Percentiles rank a stretch among this genome's conserved stretches.
These are phyloP conservation scores for Exophiala sp. DNA, from an alignment of 2,329 filamentous ascomycete genomes.

Conservation along the genomic window DNA sequence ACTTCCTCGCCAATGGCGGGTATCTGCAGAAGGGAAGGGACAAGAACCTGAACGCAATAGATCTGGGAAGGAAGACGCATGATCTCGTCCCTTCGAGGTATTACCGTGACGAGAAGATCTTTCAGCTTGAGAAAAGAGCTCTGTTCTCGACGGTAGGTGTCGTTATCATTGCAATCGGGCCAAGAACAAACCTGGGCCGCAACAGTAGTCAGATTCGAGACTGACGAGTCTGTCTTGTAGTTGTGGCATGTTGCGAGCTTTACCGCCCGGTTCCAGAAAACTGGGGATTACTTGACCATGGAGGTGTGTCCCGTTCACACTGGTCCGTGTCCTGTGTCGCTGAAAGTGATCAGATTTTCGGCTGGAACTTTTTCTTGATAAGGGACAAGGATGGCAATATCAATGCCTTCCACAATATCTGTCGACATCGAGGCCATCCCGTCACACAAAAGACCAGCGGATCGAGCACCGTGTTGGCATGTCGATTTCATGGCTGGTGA, in stretches of 20 bases:
- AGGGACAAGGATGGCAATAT: conserved; percentile 51
- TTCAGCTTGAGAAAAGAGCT: conserved; percentile 20
- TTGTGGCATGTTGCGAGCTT: conserved; percentile 24
- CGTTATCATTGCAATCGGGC: not conserved
- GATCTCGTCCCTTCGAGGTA: conserved; percentile 23
- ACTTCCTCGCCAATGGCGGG: conserved; percentile 20
- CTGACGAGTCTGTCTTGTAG: conserved; percentile 4
- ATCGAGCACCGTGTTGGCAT: conserved; percentile 48
- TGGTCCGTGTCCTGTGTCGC: not conserved
- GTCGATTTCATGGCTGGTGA: conserved; percentile 62
- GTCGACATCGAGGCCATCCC: conserved; percentile 57
- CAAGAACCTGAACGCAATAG: conserved; percentile 19
- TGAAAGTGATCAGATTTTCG: conserved; percentile 33
- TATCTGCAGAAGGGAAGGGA: conserved; percentile 24
- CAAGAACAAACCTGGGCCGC: not conserved
- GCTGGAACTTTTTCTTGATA: conserved; percentile 54
- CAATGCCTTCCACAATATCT: conserved; percentile 62
- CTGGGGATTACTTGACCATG: conserved; percentile 23
- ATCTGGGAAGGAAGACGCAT: conserved; percentile 18
- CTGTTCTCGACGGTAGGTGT: conserved; percentile 22
- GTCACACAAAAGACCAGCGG: conserved; percentile 42
- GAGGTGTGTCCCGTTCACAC: conserved; percentile 8
- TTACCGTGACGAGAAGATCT: conserved; percentile 26
- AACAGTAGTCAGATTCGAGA: not conserved
- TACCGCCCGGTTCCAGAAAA: conserved; percentile 19